Evolutionary conservation across 2,329 filamentous ascomycete genomes (phyloP), one percentile per base, ranked within the genome.

Genomic region (Pyrenophora tritici-repentis): DNA sequence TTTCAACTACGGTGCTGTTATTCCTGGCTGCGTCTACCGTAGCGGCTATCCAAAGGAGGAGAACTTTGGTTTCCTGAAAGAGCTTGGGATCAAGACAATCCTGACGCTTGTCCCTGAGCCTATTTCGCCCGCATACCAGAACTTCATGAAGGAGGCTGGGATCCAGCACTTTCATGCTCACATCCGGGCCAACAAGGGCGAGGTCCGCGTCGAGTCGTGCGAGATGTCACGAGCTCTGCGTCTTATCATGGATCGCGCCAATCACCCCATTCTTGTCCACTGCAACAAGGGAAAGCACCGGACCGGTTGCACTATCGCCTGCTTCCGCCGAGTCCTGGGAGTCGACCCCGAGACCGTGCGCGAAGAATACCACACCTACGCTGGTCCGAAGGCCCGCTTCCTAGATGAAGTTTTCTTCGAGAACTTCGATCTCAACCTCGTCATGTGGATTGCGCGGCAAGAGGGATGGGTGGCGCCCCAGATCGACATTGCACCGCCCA

Each of bases 231-330:
- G 83, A 6, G 90, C 93, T 38, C 79, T 96, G 18, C 78, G 83
- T 10, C 76, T 93, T 35, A 82, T 93, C 34, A 79, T 93, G 45
- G 83, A 95, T 66, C 81, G 81, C 41, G 75, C 79, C 29, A 91
- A 95, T 56, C 86, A 94, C 59, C 92, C 92, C 0, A 74, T 97
- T 9, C 80, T 96, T 33, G 83, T 97, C 39, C 92, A 97, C 73
- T 97, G 92, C 81, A 97, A 96, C 70, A 92, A 96, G 62, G 92
- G 92, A 69, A 94, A 87, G 82, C 92, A 97, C 69, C 88, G 92
- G 50, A 96, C 92, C 14, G 92, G 92, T 17, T 96, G 91, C 67
- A 87, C 94, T n/a, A 83, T 92, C 41, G 92, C 86, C 14, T 86
- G 89, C 50, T 81, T 95, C 56, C 86, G 91, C 56, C 90, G 89